Base-by-base conservation (phyloP, 2,329 filamentous ascomycete genomes). In the Botrytis cinerea region DNA sequence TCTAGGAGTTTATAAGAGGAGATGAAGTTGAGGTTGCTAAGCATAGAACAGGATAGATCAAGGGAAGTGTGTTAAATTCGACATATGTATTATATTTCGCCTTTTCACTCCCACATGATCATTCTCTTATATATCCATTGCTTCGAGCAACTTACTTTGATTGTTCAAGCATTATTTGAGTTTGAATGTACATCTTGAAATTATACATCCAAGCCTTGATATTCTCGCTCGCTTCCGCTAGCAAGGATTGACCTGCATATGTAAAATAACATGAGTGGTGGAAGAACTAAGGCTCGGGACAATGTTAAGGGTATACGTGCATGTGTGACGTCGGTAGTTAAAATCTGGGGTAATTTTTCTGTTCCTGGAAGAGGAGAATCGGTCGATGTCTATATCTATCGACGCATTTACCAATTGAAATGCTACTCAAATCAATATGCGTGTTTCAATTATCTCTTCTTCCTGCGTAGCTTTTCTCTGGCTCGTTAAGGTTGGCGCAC, bases 271-370 rank as follows among this genome's bases (percentile, higher is more conserved):
- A 25, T 57, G 18, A 69, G 35, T 69, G 66, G 66, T 59, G 66
- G 66, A 69, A 57, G 51, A 69, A 69, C 4, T 59, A 16, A 57
- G 48, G 66, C 48, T 68, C 64, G 46, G 66, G 35, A 45, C 25
- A 69, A 68, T 68, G 35, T 57, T 68, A 57, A 51, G 63, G 22
- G n/a, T 14, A 43, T 57, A 18, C 35, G 57, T 57, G 51, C n/a
- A 57, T 28, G 14, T 57, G 51, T 57, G 51, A 57, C 9, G 25
- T 43, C 66, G 66, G 66, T 43, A 43, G 48, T 57, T 32, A 57
- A 32, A 68, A 68, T 54, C n/a, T 32, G 48, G 48, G 66, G 48
- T 68, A 68, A 43, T 22, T 35, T 28, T 45, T 20, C 14, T 28
- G 51, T 54, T 9, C 8, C 35, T 32, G 54, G 4, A 57, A 69